Evolutionary conservation across 495 filamentous ascomycete genomes (phyloP).

Genomic region (Penicillium coprophilum): DNA sequence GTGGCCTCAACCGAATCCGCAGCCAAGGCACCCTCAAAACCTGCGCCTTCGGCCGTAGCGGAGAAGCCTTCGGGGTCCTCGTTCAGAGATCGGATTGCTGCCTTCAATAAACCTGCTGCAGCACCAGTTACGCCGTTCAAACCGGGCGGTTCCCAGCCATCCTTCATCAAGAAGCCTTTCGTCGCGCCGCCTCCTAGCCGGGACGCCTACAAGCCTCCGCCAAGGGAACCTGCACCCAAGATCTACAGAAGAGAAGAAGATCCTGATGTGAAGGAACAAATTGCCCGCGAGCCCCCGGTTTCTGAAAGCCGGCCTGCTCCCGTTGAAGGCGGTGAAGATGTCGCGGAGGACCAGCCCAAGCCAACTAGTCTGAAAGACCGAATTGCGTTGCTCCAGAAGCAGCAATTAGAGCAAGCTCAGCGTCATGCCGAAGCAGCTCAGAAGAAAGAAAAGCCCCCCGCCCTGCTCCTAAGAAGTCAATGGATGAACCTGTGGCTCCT

Average conservation of each 20-base stretch:
- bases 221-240: conserved; percentile 65
- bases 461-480: conserved; percentile 72
- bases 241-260: conserved; percentile 88
- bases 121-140: conserved; percentile 87
- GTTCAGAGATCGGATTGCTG: conserved; percentile 92
- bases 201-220: conserved; percentile 83
- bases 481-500: conserved; percentile 53
- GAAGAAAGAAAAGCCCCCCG: conserved; percentile 84
- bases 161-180: conserved; percentile 97
- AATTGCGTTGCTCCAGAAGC: conserved; percentile 89
- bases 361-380: conserved; percentile 90
- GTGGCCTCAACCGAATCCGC: conserved; percentile 41
- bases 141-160: conserved; percentile 60
- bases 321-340: conserved; percentile 53
- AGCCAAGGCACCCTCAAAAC: conserved; percentile 43
- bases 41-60: conserved; percentile 61
- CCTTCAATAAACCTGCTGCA: conserved; percentile 88
- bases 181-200: conserved; percentile 93
- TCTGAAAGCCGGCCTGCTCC: conserved; percentile 55
- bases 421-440: conserved; percentile 75
- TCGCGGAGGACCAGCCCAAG: conserved; percentile 74
- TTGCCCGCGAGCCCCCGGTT: conserved; percentile 43
- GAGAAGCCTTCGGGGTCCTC: conserved; percentile 77
- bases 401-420: conserved; percentile 82
- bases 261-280: conserved; percentile 69